Percentiles rank a stretch among this genome's conserved stretches.
Evolutionary conservation across 345 rosid genomes (phyloP).

Genomic region (Syzygium oleosum): DNA sequence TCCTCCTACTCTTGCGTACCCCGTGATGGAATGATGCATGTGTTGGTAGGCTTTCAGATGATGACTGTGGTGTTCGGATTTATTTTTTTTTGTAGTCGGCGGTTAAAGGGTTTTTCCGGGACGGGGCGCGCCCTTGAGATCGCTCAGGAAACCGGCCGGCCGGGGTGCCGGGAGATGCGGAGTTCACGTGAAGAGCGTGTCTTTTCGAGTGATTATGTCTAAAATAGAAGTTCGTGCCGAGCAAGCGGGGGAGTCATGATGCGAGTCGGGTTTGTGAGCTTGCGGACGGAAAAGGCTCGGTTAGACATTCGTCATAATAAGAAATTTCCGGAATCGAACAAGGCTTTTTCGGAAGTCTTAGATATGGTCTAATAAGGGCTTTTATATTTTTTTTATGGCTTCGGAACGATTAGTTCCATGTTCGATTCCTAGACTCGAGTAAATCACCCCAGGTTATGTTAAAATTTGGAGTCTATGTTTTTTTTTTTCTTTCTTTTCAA

Average conservation of each 20-base stretch:
- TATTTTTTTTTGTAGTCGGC: too few relatives aligned
- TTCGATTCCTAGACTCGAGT: not conserved
- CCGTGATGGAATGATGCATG: too few relatives aligned
- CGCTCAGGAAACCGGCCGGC: not conserved
- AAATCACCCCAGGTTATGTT: not conserved
- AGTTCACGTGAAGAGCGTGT: not conserved
- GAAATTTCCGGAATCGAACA: not conserved
- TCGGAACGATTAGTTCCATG: not conserved
- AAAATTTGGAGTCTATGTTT: not conserved
- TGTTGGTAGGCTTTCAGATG: too few relatives aligned
- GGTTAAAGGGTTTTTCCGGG: too few relatives aligned
- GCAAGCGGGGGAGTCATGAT: not conserved
- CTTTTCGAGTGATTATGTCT: not conserved
- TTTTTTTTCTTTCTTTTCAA: not conserved
- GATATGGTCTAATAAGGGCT: not conserved
- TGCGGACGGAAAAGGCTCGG: too few relatives aligned
- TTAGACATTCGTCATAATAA: not conserved
- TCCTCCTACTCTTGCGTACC: too few relatives aligned
- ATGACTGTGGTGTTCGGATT: too few relatives aligned
- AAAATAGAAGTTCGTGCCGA: not conserved
- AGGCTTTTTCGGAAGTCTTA: rapidly evolving
- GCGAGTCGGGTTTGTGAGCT: not conserved
- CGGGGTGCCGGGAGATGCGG: rapidly evolving
- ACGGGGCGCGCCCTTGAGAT: not conserved
- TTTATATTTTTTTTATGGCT: not conserved